These are phyloP conservation scores for Hyaloraphidium curvatum DNA, from an alignment of 192 early-diverging fungal genomes.

Conservation along the genomic window DNA sequence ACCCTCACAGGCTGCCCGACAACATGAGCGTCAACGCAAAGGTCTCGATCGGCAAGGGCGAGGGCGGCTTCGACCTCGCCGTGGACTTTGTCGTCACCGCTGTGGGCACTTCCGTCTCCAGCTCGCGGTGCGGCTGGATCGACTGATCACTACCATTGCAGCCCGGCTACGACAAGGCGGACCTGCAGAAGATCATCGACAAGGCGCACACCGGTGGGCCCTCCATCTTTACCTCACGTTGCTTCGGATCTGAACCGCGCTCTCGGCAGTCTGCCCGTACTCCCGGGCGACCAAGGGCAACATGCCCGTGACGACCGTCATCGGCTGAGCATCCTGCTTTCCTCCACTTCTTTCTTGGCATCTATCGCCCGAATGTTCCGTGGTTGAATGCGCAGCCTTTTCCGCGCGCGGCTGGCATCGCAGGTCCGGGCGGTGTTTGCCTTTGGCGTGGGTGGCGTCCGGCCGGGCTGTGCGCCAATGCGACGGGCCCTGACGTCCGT, in stretches of 20 bases:
- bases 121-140: too few species aligned
- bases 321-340: too few species aligned
- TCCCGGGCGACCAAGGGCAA: constrained; percentile 3
- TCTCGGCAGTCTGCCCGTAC: constrained; percentile 2
- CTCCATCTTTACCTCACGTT: not conserved
- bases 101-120: too few species aligned
- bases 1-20: not conserved
- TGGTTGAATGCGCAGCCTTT: too few species aligned
- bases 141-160: too few species aligned
- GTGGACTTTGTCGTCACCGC: not conserved
- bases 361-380: too few species aligned
- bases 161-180: not conserved
- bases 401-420: too few species aligned
- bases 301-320: not conserved
- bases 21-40: not conserved
- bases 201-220: not conserved
- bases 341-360: too few species aligned
- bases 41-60: not conserved
- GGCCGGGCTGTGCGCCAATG: too few species aligned
- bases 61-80: constrained; percentile 1
- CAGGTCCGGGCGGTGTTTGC: too few species aligned
- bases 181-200: not conserved
- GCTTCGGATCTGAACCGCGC: not conserved
- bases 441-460: too few species aligned
- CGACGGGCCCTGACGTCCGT: too few species aligned